Conservation (phyloP, 805 yeast genomes). For the Kodamaea jinghongensis region DNA sequence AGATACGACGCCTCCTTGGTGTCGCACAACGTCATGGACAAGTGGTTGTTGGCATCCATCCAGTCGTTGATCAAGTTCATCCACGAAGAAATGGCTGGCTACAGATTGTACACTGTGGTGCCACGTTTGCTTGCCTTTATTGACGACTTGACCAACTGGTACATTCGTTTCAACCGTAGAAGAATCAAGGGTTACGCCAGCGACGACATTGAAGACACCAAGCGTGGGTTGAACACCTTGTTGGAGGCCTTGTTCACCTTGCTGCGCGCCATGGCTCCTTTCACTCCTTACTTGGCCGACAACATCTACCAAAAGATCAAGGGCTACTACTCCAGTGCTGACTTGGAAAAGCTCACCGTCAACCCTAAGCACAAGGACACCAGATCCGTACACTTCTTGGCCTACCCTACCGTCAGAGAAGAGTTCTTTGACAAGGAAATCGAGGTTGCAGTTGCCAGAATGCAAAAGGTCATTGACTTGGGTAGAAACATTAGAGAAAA, state of each 20-base stretch:
- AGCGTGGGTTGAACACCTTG: slow-evolving; percentile 84
- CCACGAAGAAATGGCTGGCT: slow-evolving; percentile 85
- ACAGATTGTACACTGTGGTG: slow-evolving; percentile 93
- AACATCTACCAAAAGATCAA: slow-evolving; percentile 77
- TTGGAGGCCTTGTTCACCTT: slow-evolving; percentile 87
- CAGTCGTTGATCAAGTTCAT: slow-evolving; percentile 86
- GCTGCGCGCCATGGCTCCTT: slow-evolving; percentile 97
- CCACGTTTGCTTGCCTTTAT: slow-evolving; percentile 85
- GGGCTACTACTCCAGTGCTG: slow-evolving; percentile 57
- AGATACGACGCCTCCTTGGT: slow-evolving; percentile 61
- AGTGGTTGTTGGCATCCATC: slow-evolving; percentile 94
- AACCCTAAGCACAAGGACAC: slow-evolving; percentile 51
- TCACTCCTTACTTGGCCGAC: slow-evolving; percentile 95
- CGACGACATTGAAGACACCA: slow-evolving; percentile 79
- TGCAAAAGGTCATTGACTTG: slow-evolving; percentile 95
- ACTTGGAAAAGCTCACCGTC: slow-evolving; percentile 42
- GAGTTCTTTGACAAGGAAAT: slow-evolving; percentile 79
- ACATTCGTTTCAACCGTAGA: slow-evolving; percentile 95
- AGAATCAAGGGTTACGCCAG: slow-evolving; percentile 87
- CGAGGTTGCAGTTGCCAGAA: slow-evolving; percentile 85
- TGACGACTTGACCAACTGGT: slow-evolving; percentile 97
- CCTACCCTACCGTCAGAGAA: slow-evolving; percentile 81
- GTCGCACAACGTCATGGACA: slow-evolving; percentile 92
- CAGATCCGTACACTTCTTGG: slow-evolving; percentile 89
- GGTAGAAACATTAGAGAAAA: slow-evolving; percentile 97